These are phyloP conservation scores for Cyamopsis tetragonoloba DNA, from an alignment of 306 rosid genomes.

Conservation along the genomic window DNA sequence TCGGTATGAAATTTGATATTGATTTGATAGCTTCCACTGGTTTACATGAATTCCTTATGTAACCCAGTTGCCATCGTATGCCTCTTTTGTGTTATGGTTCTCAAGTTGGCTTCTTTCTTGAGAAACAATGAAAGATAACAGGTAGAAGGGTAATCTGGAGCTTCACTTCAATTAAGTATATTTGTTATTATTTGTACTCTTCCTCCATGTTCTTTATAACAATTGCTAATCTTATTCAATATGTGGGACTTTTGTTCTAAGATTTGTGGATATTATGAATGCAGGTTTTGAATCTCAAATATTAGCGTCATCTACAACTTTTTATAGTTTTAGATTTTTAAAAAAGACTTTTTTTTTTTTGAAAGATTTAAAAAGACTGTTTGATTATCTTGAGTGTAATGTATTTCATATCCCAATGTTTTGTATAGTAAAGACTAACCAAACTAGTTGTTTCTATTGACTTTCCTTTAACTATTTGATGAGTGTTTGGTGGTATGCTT, in stretches of 20 bases:
- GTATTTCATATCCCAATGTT: too few species aligned
- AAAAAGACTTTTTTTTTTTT: too few species aligned
- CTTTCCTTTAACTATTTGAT: too few species aligned
- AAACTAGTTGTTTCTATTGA: too few species aligned
- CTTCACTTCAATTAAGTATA: constrained; percentile 25
- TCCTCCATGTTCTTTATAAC: constrained; percentile 16
- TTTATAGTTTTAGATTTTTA: neutral
- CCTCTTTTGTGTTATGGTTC: constrained; percentile 58
- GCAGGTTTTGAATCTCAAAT: constrained; percentile 14
- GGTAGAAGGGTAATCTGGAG: constrained; percentile 35
- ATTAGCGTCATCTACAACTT: too few species aligned
- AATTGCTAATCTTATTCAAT: constrained; percentile 19
- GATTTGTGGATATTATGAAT: neutral
- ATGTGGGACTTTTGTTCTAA: neutral
- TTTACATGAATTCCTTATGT: constrained; percentile 54
- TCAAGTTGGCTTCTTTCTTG: constrained; percentile 44
- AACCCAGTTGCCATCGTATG: constrained; percentile 50
- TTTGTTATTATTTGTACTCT: constrained; percentile 12
- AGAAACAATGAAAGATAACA: constrained; percentile 33
- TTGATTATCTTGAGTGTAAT: too few species aligned
- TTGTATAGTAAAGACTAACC: too few species aligned
- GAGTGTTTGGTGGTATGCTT: too few species aligned
- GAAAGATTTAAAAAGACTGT: too few species aligned
- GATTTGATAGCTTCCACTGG: constrained; percentile 43
- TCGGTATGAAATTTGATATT: constrained; percentile 56